A percentile compares a stretch with the other conserved stretches of the same genome.
These are phyloP conservation scores for Kregervanrija delftensis DNA, from an alignment of 805 yeast species.

Conservation along the genomic window DNA sequence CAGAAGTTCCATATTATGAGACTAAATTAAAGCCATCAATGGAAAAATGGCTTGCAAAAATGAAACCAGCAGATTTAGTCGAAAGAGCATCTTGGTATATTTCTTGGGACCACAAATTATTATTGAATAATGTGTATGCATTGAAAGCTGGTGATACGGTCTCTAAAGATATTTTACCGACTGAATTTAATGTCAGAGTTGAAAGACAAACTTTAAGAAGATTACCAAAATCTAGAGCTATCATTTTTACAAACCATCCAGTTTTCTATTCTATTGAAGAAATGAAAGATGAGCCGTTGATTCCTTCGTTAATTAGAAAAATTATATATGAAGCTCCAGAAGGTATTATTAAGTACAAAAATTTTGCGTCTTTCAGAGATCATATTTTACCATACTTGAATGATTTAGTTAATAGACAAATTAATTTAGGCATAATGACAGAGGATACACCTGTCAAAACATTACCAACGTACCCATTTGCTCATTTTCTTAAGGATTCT, in stretches of 20 bases:
- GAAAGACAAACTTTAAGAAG: slow-evolving; percentile 68
- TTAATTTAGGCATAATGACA: slow-evolving; percentile 45
- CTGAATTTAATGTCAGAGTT: slow-evolving; percentile 58
- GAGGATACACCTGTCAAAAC: slow-evolving; percentile 55
- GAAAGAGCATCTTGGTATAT: slow-evolving; percentile 74
- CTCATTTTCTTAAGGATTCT: slow-evolving; percentile 37
- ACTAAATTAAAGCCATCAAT: slow-evolving; percentile 59
- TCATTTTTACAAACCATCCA: slow-evolving; percentile 72
- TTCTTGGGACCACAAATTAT: slow-evolving; percentile 64
- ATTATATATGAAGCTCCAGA: slow-evolving; percentile 62
- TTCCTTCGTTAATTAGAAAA: slow-evolving; percentile 58
- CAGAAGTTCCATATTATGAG: slow-evolving; percentile 63
- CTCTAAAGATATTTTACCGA: slow-evolving; percentile 36
- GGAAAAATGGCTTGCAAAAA: slow-evolving; percentile 65
- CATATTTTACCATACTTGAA: slow-evolving; percentile 56
- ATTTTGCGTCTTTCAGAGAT: slow-evolving; percentile 51
- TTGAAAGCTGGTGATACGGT: slow-evolving; percentile 38
- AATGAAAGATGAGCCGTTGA: slow-evolving; percentile 73
- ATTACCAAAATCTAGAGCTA: slow-evolving; percentile 57
- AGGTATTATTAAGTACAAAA: slow-evolving; percentile 57
- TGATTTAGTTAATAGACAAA: slow-evolving; percentile 48
- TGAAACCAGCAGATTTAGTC: slow-evolving; percentile 56
- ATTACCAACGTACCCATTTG: slow-evolving; percentile 57
- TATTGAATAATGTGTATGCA: slow-evolving; percentile 50
- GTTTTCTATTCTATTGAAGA: slow-evolving; percentile 74